Base-by-base conservation (phyloP, 2,329 filamentous ascomycete genomes). In the Lachnellula suecica region DNA sequence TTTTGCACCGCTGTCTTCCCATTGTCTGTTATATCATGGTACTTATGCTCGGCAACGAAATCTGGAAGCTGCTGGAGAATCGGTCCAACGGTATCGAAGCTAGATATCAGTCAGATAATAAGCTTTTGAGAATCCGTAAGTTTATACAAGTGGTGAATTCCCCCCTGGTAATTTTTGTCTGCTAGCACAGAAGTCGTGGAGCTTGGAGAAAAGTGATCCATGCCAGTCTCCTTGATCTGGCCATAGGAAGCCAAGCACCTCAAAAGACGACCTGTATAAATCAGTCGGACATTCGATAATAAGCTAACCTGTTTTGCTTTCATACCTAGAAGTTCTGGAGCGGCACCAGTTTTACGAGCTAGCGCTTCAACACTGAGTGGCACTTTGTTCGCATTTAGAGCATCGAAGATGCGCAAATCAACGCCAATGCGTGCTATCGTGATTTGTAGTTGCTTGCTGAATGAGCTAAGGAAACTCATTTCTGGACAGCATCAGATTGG, bases 181-280 rank as follows among this genome's bases (percentile, higher is more conserved):
- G 68, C 62, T 2, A 71, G 54, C 4, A 52, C 34, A 11, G 58
- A 52, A 1, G 70, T 70, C 10, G 60, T 53, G 20, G 60, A 57
- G 50, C 63, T 70, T 23, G 68, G 59, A 2, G 52, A 46, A 38
- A 64, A 72, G 0, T 51, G 52, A 54, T 68, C 60, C 29, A 61
- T 58, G 7, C 34, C 53, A 0, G 61, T 59, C 55, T 72, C 66
- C 3, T 49, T 34, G 44, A 71, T 64, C n/a, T 66, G 43, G 8
- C 65, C 63, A 44, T 65, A 66, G 1, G 69, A 59, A 13, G 64
- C 64, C 29, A 69, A 59, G 44, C 65, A 66, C 35, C 69, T 65
- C 5, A 72, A 56, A n/a, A 71, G 49, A 38, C 68, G 68, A 31
- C 60, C 57, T 37, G 11, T 5, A 5, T 5, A n/a, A 49, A 8